Evolutionary conservation across 805 yeast species (phyloP).

Genomic region (Maudiozyma serrabonitensis): DNA sequence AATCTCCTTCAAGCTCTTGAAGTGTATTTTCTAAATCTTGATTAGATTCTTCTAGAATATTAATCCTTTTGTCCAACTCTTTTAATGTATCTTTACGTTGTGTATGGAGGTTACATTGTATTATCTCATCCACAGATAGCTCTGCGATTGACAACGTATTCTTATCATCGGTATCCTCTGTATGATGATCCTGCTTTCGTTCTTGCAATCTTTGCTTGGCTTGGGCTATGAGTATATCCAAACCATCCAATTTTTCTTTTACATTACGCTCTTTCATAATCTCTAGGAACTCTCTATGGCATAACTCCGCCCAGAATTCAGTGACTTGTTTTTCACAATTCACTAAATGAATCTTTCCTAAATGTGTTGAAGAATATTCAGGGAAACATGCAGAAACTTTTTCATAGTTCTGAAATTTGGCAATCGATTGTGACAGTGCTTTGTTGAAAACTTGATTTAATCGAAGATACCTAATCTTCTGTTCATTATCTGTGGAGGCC

Average conservation of each 20-base stretch:
- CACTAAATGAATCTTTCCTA: conserved; percentile 37
- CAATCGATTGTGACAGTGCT: conserved; percentile 45
- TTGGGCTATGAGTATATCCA: conserved; percentile 32
- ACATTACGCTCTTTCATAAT: conserved; percentile 40
- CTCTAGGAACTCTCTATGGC: conserved; percentile 43
- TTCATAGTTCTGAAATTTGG: conserved; percentile 39
- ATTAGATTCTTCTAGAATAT: conserved; percentile 15
- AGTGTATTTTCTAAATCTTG: conserved; percentile 17
- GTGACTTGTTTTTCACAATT: conserved; percentile 45
- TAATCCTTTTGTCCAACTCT: conserved; percentile 18
- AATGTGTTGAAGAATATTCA: conserved; percentile 35
- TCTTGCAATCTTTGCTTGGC: conserved; percentile 22
- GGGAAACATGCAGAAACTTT: conserved; percentile 49
- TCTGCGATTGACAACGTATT: conserved; percentile 13
- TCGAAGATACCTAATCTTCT: conserved; percentile 38
- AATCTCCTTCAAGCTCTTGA: conserved; percentile 8
- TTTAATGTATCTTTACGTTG: conserved; percentile 14
- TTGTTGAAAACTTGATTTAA: conserved; percentile 41
- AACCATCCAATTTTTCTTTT: conserved; percentile 28
- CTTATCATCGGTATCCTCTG: not conserved
- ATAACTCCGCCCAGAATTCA: conserved; percentile 41
- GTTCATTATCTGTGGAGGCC: not conserved
- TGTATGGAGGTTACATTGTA: conserved; percentile 19
- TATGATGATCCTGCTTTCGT: conserved; percentile 1
- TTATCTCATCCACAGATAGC: conserved; percentile 17